Evolutionary conservation across 371 early-diverging fungal species (phyloP), one percentile per base, ranked within the genome.

Genomic region (Fennellomyces sp.): DNA sequence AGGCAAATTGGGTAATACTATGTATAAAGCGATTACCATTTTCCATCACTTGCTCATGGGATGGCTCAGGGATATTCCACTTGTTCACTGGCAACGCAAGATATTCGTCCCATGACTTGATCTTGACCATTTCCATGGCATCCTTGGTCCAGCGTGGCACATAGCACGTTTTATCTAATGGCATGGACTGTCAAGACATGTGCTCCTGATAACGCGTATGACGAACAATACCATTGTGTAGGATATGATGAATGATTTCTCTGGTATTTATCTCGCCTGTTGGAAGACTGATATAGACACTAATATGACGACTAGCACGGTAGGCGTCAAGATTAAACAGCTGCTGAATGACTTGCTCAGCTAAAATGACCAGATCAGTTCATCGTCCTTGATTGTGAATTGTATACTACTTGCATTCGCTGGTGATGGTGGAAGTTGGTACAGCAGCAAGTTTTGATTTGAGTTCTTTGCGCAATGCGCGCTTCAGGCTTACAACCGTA

Each of bases 51-150:
- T 84, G 69, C 54, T 85, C 79, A 19, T 69, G 61, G 3, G 62
- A 69, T 19, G 91, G 89, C 39, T 90, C 91, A 10, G 86, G 87
- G 52, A 89, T 89, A 58, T 81, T 77, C 88, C 88, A 90, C 39
- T 66, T 77, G 60, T 90, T 90, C 23, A 76, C 56, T 25, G 89
- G 88, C 35, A 90, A 68, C 5, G 82, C 66, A 15, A 75, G 49
- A 63, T 77, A 88, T 51, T 88, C 89, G 2, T 88, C 76, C 65
- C 77, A 72, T 10, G 85, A 85, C 11, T 58, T 65, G 3, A 90
- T 70, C 53, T 73, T 76, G 19, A 90, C 87, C 91, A 90, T 90
- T 17, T 88, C 88, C 91, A 90, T 88, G 12, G 58, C 62, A 47
- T 78, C 70, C 21, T 79, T 81, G 21, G 82, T 72, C 49, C 88